phyloP scores from a whole-genome alignment of 1,284 basidiomycete species.

The Somion occarium region DNA sequence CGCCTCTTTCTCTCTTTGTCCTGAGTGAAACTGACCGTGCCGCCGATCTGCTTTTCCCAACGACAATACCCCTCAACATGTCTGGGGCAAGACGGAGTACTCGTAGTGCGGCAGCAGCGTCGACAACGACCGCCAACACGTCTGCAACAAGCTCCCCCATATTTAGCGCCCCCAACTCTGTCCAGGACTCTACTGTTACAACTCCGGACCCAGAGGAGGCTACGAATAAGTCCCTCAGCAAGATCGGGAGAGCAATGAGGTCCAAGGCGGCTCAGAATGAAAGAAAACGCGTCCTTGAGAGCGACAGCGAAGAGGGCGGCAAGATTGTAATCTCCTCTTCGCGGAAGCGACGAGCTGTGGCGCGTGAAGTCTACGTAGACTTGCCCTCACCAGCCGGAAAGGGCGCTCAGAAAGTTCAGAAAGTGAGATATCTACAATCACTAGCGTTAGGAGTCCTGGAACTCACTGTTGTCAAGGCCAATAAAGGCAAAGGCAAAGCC shows the following conservation, averaged over 20 bases:
- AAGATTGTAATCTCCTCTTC: no score
- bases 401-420: neutral
- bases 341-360: neutral
- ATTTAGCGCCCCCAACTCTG: slow-evolving; percentile 39
- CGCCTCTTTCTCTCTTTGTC: neutral
- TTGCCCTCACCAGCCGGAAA: neutral
- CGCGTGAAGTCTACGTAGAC: neutral
- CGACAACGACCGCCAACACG: slow-evolving; percentile 28
- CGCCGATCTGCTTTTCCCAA: neutral
- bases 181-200: slow-evolving; percentile 37
- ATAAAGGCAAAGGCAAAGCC: slow-evolving; percentile 25
- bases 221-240: slow-evolving; percentile 13
- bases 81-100: slow-evolving; percentile 16
- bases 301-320: slow-evolving; percentile 14
- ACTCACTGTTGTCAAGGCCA: neutral
- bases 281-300: slow-evolving; percentile 29
- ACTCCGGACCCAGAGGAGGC: slow-evolving; percentile 31
- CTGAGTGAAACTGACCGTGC: neutral
- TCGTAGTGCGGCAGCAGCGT: slow-evolving; percentile 15
- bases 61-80: slow-evolving; percentile 6
- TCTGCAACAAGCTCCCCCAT: slow-evolving; percentile 34
- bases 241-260: slow-evolving; percentile 2
- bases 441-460: neutral
- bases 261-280: neutral
- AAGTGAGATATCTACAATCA: neutral